Evolutionary conservation across 345 rosid species (phyloP), one percentile per base, ranked within the genome.

Genomic region (Citrus inodora): DNA sequence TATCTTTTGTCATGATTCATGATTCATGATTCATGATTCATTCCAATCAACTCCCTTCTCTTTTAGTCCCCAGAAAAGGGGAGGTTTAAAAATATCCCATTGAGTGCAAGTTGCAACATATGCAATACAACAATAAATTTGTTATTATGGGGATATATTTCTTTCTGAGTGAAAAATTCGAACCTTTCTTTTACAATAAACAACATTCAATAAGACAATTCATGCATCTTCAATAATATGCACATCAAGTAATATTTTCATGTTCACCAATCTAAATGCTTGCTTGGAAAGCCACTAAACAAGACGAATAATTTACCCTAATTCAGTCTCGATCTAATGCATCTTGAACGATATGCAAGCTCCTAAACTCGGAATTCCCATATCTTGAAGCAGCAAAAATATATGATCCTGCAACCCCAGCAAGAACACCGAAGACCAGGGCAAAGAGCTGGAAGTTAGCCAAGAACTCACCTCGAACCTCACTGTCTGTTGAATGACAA

Each of bases 381-480:
- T 76, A 89, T 85, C 90, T 91, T 58, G 93, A 88, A 77, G 88
- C 92, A 55, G 87, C 90, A 80, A 86, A 87, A 40, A 81, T 82
- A 79, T 91, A 92, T 1, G 88, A 83, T 7, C 86, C 91, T 11
- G 80, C 93, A 81, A 88, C 96, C 9, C 88, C 86, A 28, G 75
- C 90, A 71, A 92, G 83, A 76, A 93, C 90, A 40, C 93, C 87
- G 9, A 93, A 86, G 74, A 89, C 89, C 79, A 92, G 66, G 48
- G 89, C 75, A 66, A 93, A 93, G 63, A 95, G 87, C 88, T 95
- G 98, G 79, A 92, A 89, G 84, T 88, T 92, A 7, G 99, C 99
- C 2, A 93, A 88, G 80, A 89, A 83, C 87, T 92, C 97, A 33
- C 98, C 99, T 27, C 95, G 90, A 71, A 89, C 86, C 84, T 83